Evolutionary conservation across 177 flowering plant genomes (phyloP), one percentile per base, ranked within the genome.

Genomic region (Telopea speciosissima): DNA sequence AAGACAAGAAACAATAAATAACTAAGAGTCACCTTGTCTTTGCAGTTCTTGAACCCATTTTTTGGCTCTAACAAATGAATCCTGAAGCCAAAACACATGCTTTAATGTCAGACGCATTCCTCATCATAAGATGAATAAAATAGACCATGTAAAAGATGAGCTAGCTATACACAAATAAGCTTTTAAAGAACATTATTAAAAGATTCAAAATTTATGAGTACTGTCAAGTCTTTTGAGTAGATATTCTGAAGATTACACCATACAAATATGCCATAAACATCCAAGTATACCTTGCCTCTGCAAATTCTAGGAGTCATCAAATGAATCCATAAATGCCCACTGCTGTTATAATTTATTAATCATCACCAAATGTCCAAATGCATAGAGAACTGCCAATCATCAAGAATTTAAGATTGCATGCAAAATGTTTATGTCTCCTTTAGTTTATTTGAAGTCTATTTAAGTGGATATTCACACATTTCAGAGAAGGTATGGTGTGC

Each of bases 1-100:
- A 45, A 45, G 54, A 42, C n/a, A 61, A 66, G 21, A 58, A 19
- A 28, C 8, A n/a, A 44, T 24, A 33, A 4, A 65, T 61, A 24
- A 63, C 12, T 58, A 10, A 16, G 17, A 68, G 0, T 49, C 74
- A 90, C 96, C 96, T 86, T 89, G 96, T 80, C 87, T 83, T 63
- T 85, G 89, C 76, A 90, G 75, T 76, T 90, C 95, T 75, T 74
- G 80, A 72, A 89, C 85, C 93, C 96, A 90, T 77, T 85, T 89
- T 78, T 83, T 82, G 25, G 90, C 96, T 74, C 86, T 78, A 54
- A 45, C 67, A 81, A 87, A 89, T 72, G 96, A 85, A 5, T 89
- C 93, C 96, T 90, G 78, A 66, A 69, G 44, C 61, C 62, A 71
- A 24, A 69, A 61, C 67, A 70, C 25, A 56, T 42, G 19, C 52